These are phyloP conservation scores for Nannochloropsis salina DNA, from an alignment of 108 stramenopile species.

Conservation along the genomic window DNA sequence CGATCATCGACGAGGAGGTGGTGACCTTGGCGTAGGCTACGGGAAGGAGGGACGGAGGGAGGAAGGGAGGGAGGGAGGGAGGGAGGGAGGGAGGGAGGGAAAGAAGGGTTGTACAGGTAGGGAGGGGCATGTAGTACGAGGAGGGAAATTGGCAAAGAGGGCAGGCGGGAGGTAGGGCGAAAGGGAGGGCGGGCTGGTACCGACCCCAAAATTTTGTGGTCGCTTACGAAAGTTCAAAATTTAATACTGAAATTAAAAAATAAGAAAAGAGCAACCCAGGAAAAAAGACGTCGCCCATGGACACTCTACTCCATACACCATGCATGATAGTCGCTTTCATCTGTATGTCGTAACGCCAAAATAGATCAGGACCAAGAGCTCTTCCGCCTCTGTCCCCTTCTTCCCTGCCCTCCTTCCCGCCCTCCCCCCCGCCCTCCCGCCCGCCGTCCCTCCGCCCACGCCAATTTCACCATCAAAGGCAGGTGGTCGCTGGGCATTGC, in stretches of 20 bases:
- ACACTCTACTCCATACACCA: too few relatives aligned
- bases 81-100: too few relatives aligned
- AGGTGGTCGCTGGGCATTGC: background rate
- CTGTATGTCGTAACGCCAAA: background rate
- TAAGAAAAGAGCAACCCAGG: too few relatives aligned
- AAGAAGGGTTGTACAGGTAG: too few relatives aligned
- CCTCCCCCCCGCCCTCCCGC: background rate
- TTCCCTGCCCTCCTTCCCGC: background rate
- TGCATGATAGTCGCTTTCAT: background rate
- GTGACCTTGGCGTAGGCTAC: background rate
- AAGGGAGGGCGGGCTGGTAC: background rate
- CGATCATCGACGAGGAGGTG: background rate
- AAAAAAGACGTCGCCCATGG: too few relatives aligned
- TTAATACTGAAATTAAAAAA: too few relatives aligned
- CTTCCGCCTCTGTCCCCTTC: background rate
- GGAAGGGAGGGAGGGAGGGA: background rate
- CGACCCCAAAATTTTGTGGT: too few relatives aligned
- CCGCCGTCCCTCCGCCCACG: background rate
- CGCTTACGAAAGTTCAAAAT: too few relatives aligned
- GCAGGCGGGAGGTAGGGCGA: background rate
- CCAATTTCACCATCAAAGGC: background rate
- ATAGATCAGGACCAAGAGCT: background rate
- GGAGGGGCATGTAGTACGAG: too few relatives aligned
- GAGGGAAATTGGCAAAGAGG: background rate
- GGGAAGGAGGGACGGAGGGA: background rate